Conservation (phyloP, 2,329 filamentous ascomycete genomes). For the Blumeria graminis region DNA sequence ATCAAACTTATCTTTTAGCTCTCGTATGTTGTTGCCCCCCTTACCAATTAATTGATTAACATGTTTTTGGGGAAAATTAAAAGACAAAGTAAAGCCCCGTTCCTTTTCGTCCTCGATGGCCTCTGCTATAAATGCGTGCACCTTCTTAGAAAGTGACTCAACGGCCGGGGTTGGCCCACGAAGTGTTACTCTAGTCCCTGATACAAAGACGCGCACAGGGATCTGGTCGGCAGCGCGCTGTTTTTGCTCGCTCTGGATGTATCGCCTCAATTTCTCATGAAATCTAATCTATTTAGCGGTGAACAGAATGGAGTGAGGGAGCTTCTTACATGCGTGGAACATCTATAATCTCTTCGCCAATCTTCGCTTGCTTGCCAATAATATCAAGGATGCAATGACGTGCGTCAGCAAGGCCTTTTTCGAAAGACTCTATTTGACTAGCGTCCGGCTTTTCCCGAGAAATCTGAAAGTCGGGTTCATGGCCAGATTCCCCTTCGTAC, state of each 20-base stretch:
- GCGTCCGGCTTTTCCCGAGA: conserved; percentile 27
- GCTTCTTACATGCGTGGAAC: conserved; percentile 29
- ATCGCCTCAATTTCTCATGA: conserved; percentile 36
- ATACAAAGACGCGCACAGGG: conserved; percentile 32
- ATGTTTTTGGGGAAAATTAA: conserved; percentile 87
- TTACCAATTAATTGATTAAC: conserved; percentile 64
- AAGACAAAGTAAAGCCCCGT: conserved; percentile 61
- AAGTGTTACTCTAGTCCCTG: conserved; percentile 40
- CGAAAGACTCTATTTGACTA: conserved; percentile 27
- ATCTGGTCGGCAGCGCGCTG: conserved; percentile 31
- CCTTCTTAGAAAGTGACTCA: conserved; percentile 45
- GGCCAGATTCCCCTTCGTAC: conserved; percentile 38
- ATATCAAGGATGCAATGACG: conserved; percentile 31
- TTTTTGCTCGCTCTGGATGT: conserved; percentile 40
- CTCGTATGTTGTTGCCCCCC: conserved; percentile 39
- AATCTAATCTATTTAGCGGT: conserved; percentile 21
- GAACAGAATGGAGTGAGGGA: neutral
- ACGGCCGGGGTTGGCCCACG: conserved; percentile 55
- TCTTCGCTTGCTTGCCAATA: conserved; percentile 32
- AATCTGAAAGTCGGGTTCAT: conserved; percentile 24
- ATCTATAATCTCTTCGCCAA: conserved; percentile 27
- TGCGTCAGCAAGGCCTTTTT: conserved; percentile 29
- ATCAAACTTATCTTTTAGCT: conserved; percentile 41
- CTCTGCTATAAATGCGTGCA: conserved; percentile 57
- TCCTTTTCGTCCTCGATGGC: conserved; percentile 87